These are phyloP conservation scores for Atkinsonella hypoxylon DNA, from an alignment of 2,329 filamentous ascomycete genomes.

Conservation along the genomic window DNA sequence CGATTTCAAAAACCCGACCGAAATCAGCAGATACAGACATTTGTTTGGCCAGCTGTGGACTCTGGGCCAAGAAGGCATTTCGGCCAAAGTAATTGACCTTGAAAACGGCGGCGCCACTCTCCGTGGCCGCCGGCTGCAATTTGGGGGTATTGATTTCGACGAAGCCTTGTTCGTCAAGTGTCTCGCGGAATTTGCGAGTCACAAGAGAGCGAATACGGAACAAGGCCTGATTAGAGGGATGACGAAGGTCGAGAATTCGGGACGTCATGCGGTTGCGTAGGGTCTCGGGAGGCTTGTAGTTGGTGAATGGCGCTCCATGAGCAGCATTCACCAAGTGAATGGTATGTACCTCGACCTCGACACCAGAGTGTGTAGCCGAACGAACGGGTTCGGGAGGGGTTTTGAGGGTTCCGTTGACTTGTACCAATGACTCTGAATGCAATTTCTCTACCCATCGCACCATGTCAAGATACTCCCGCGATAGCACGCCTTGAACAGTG, in stretches of 20 bases:
- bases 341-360: conserved; percentile 58
- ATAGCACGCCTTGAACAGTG: conserved; percentile 74
- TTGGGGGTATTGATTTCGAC: conserved; percentile 93
- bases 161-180: conserved; percentile 65
- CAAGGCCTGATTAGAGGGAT: conserved; percentile 75
- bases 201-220: conserved; percentile 79
- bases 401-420: conserved; percentile 63
- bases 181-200: conserved; percentile 65
- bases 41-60: conserved; percentile 84
- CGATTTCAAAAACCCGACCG: conserved; percentile 67
- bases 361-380: conserved; percentile 60
- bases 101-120: conserved; percentile 86
- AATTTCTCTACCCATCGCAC: conserved; percentile 81
- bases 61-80: conserved; percentile 79
- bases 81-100: conserved; percentile 85
- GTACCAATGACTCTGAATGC: conserved; percentile 64
- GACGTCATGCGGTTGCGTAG: conserved; percentile 61
- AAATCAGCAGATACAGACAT: conserved; percentile 88
- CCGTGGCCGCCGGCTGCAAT: conserved; percentile 77
- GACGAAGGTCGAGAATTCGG: conserved; percentile 72
- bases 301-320: conserved; percentile 36
- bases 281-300: conserved; percentile 52
- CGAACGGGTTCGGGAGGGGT: conserved; percentile 62
- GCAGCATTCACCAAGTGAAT: conserved; percentile 41
- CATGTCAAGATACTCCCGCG: conserved; percentile 50